Percentiles rank a stretch among this genome's conserved stretches.
phyloP scores from a whole-genome alignment of 2,329 filamentous ascomycete genomes.

The Epichloe elymi region DNA sequence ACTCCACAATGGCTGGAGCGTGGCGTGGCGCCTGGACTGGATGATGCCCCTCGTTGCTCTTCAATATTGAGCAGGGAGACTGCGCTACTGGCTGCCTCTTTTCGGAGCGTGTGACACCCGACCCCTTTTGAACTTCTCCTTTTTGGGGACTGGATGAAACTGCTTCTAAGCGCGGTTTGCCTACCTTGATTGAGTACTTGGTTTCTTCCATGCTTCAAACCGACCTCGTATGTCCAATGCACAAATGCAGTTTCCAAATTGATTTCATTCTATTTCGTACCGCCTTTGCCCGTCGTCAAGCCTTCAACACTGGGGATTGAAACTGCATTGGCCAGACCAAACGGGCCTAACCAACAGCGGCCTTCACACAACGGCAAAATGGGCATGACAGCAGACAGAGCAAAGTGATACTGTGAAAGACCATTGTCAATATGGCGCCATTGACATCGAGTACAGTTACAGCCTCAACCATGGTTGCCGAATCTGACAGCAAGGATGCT shows the following conservation, averaged over 20 bases:
- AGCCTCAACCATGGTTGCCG: neutral
- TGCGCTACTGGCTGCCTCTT: neutral
- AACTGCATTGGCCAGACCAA: too few relatives aligned
- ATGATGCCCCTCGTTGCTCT: neutral
- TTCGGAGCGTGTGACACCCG: neutral
- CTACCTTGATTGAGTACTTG: neutral
- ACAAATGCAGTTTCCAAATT: too few relatives aligned
- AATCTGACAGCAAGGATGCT: neutral
- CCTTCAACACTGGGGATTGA: too few relatives aligned
- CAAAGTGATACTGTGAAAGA: neutral
- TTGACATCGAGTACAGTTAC: neutral
- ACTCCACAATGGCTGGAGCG: neutral
- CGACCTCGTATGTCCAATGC: too few relatives aligned
- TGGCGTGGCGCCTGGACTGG: neutral
- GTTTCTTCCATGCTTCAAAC: neutral
- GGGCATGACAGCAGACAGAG: neutral
- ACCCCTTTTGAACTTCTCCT: neutral
- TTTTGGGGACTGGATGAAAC: neutral
- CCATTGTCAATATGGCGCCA: neutral
- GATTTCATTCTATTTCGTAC: neutral
- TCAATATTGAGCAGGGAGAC: neutral
- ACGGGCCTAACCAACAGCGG: neutral
- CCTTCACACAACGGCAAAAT: neutral
- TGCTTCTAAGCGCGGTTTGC: neutral
- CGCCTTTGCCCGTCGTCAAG: too few relatives aligned